Percentiles rank a stretch among this genome's conserved stretches.
Evolutionary conservation across 2,329 filamentous ascomycete species (phyloP).

Genomic region (Colletotrichum liriopes): DNA sequence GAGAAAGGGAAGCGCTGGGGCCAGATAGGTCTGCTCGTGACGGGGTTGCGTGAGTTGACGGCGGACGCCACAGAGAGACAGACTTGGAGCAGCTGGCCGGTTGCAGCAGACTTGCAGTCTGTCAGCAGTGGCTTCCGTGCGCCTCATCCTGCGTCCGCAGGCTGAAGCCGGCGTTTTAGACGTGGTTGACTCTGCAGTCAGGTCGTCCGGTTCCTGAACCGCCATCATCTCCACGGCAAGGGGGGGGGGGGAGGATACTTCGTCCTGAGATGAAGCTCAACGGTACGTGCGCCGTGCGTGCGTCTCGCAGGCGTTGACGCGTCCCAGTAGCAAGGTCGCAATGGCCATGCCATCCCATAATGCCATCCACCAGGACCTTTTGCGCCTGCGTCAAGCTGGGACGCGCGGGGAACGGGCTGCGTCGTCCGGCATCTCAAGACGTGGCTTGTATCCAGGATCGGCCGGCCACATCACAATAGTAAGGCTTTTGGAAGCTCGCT

Average conservation of each 20-base stretch:
- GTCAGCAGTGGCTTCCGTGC: neutral
- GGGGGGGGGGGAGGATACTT: neutral
- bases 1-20: neutral
- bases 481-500: constrained; percentile 7
- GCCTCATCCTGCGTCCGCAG: neutral
- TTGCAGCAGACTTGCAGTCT: constrained; percentile 7
- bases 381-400: neutral
- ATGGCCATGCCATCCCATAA: constrained; percentile 21
- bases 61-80: constrained; percentile 24
- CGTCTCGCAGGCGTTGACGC: constrained; percentile 1
- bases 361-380: neutral
- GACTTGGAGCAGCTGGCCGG: neutral
- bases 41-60: constrained; percentile 10
- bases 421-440: constrained; percentile 7
- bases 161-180: constrained; percentile 27
- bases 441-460: constrained; percentile 10
- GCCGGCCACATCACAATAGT: neutral
- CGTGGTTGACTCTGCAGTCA: constrained; percentile 17
- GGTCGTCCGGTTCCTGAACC: constrained; percentile 14
- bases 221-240: constrained; percentile 4
- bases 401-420: neutral
- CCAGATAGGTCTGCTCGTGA: neutral
- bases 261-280: neutral
- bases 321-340: neutral
- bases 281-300: constrained; percentile 9